phyloP scores from a whole-genome alignment of 768 basidiomycete genomes.

The Tulasnella sp. region DNA sequence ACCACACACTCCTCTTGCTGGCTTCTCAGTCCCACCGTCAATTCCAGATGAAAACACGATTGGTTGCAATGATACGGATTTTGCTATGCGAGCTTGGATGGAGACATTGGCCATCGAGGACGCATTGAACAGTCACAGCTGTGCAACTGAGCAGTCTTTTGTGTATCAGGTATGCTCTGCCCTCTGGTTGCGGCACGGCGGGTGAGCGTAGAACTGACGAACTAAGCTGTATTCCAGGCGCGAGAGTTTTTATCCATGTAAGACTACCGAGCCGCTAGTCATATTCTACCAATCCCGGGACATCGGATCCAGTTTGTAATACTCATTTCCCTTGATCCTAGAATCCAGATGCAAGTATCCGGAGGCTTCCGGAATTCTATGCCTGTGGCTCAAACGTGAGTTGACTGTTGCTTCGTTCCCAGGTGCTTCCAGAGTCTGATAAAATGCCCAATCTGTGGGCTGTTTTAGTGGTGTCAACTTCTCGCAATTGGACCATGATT shows the following conservation, averaged over 20 bases:
- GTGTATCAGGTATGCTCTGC: slow-evolving; percentile 15
- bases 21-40: neutral
- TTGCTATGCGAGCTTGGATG: slow-evolving; percentile 15
- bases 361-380: neutral
- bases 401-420: neutral
- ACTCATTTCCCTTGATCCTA: neutral
- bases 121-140: slow-evolving; percentile 8
- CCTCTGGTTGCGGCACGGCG: no score
- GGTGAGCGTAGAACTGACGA: no score
- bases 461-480: slow-evolving; percentile 4
- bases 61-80: slow-evolving; percentile 6
- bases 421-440: no score
- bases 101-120: slow-evolving; percentile 17
- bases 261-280: neutral
- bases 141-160: slow-evolving; percentile 12
- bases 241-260: slow-evolving; percentile 5
- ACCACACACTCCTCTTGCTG: no score
- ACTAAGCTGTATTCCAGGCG: no score
- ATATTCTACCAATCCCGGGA: neutral
- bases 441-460: no score
- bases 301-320: no score
- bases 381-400: slow-evolving; percentile 2
- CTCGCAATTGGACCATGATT: neutral
- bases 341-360: slow-evolving; percentile 1
- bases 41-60: neutral